A percentile compares a stretch with the other conserved stretches of the same genome.
These are phyloP conservation scores for Beauveria pseudobassiana DNA, from an alignment of 2,329 filamentous ascomycete genomes.

Conservation along the genomic window DNA sequence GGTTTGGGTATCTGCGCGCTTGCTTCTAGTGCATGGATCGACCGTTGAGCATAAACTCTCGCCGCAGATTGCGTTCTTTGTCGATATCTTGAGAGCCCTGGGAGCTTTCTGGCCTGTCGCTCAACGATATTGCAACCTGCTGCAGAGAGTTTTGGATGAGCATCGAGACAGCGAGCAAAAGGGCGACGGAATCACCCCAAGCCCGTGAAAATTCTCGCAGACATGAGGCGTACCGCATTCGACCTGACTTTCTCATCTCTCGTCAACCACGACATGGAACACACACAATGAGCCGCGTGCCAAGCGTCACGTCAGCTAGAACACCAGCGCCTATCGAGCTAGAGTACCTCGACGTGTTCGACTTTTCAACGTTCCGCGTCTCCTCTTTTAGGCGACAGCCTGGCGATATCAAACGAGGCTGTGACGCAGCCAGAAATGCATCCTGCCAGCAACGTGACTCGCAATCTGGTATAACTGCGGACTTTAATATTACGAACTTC, in stretches of 20 bases:
- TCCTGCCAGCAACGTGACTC: constrained; percentile 22
- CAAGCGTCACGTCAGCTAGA: constrained; percentile 52
- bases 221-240: constrained; percentile 86
- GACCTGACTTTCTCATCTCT: constrained; percentile 83
- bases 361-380: constrained; percentile 87
- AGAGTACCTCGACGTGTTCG: constrained; percentile 87
- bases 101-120: constrained; percentile 82
- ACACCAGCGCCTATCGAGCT: constrained; percentile 74
- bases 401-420: constrained; percentile 15
- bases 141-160: constrained; percentile 79
- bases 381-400: constrained; percentile 36
- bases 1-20: constrained; percentile 81
- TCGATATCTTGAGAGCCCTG: constrained; percentile 74
- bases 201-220: constrained; percentile 76
- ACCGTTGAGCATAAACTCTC: constrained; percentile 80
- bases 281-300: constrained; percentile 34
- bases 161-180: constrained; percentile 71
- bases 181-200: constrained; percentile 69
- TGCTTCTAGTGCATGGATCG: constrained; percentile 82
- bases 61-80: constrained; percentile 71
- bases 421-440: constrained; percentile 20
- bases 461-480: constrained; percentile 34
- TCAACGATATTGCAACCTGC: constrained; percentile 68
- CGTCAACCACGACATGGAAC: constrained; percentile 57
- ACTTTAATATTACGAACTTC: constrained; percentile 73